Conservation (phyloP, 306 rosid genomes). For the Medicago lupulina region DNA sequence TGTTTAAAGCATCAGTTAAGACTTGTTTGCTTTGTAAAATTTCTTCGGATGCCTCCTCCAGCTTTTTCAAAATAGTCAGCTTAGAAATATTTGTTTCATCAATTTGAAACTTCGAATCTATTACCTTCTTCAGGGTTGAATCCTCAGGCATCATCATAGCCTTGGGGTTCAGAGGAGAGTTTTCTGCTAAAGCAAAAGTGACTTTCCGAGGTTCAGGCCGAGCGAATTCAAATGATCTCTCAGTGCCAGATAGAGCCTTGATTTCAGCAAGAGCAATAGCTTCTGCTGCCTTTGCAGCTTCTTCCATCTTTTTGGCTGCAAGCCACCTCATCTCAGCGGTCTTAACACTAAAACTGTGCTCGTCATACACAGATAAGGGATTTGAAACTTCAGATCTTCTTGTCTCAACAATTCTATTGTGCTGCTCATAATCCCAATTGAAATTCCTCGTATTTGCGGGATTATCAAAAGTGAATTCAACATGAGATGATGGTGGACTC, state of each 20-base stretch:
- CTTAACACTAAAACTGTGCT: slow-evolving; percentile 53
- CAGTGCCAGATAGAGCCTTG: slow-evolving; percentile 59
- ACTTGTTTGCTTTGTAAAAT: slow-evolving; percentile 71
- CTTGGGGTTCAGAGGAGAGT: slow-evolving; percentile 50
- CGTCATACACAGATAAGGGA: slow-evolving; percentile 46
- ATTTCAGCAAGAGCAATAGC: slow-evolving; percentile 93
- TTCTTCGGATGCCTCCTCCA: slow-evolving; percentile 85
- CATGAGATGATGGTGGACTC: slow-evolving; percentile 44
- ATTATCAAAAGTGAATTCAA: slow-evolving; percentile 41
- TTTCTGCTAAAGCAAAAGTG: slow-evolving; percentile 52
- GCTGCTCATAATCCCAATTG: slow-evolving; percentile 40
- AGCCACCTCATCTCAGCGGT: slow-evolving; percentile 88
- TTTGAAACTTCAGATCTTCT: slow-evolving; percentile 49
- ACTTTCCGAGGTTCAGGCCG: slow-evolving; percentile 67
- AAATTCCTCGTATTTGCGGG: slow-evolving; percentile 47
- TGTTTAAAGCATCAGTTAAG: slow-evolving; percentile 81
- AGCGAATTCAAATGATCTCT: slow-evolving; percentile 52
- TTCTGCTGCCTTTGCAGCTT: slow-evolving; percentile 97
- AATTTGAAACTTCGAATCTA: slow-evolving; percentile 59
- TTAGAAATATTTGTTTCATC: slow-evolving; percentile 63
- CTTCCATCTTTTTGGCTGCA: slow-evolving; percentile 97
- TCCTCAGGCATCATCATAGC: slow-evolving; percentile 53
- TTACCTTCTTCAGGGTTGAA: slow-evolving; percentile 56
- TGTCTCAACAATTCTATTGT: slow-evolving; percentile 48
- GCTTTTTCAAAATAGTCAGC: slow-evolving; percentile 61